Base-by-base conservation (phyloP, 371 early-diverging fungal genomes). In the Actinomortierella wolfii region DNA sequence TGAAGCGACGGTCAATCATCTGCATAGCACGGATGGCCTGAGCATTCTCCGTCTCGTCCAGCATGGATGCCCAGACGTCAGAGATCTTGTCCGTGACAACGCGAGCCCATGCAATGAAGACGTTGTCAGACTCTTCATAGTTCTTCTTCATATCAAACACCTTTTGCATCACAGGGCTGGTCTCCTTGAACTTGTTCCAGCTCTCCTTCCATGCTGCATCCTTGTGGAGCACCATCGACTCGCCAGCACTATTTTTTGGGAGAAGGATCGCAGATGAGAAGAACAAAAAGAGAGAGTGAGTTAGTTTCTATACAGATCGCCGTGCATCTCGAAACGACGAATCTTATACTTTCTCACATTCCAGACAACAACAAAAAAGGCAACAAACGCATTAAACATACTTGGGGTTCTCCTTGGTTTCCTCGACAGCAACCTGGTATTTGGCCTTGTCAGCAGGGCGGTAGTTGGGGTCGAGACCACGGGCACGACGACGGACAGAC, bases 11-110 rank as follows among this genome's bases (percentile, higher is more conserved):
- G 57, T 98, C 97, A 26, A 95, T 91, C 68, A 86, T 79, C 61
- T 89, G 86, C 68, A 96, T 81, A 43, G 90, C 90, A 25, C 87
- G 83, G 59, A 97, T 86, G n/a, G 94, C 93, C 64, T 89, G 83
- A 18, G 97, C 96, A 64, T 92, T 89, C 84, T 98, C 98, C 17
- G 94, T 93, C 78, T 98, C 99, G 54, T 93, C 92, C 68, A 95
- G 89, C 58, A 92, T 83, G 3, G 90, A 87, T 18, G 85, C 87
- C 79, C 91, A 87, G 15, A 85, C 79, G 49, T 89, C 88, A 18
- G 88, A 81, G 57, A 94, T 73, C 65, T 85, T 83, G 59, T 92
- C 92, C 26, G 92, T 92, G 49, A 93, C 83, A 20, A 89, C 89
- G 55, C 98, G 84, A 39, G 91, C 82, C 64, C 91, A 88, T 49